Evolutionary conservation across 192 early-diverging fungal species (phyloP).

Genomic region (Umbelopsis ramanniana): DNA sequence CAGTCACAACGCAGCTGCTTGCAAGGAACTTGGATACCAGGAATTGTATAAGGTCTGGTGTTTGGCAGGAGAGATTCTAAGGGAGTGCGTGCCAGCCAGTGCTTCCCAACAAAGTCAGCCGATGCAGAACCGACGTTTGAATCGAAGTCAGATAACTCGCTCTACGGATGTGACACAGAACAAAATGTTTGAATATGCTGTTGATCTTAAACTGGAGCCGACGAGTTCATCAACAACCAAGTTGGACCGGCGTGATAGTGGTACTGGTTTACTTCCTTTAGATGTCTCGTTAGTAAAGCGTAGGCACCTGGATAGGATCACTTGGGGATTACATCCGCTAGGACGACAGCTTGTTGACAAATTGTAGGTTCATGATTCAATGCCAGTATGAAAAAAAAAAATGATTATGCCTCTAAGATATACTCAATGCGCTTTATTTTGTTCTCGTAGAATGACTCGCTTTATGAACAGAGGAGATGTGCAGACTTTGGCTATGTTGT

Average conservation of each 20-base stretch:
- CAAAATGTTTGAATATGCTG: not conserved
- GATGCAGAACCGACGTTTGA: constrained; percentile 28
- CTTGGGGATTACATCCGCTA: constrained; percentile 66
- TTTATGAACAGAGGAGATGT: constrained; percentile 62
- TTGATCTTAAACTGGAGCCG: not conserved
- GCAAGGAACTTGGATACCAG: constrained; percentile 45
- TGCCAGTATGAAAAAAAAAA: too few species aligned
- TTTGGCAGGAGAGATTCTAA: constrained; percentile 62
- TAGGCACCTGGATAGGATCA: constrained; percentile 45
- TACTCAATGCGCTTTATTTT: too few species aligned
- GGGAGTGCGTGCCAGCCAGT: constrained; percentile 49
- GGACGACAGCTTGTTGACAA: constrained; percentile 55
- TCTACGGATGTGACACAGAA: constrained; percentile 15
- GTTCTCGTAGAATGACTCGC: constrained; percentile 53
- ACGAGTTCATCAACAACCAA: not conserved
- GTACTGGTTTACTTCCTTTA: constrained; percentile 40
- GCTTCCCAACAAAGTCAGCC: constrained; percentile 32
- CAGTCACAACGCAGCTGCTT: constrained; percentile 62
- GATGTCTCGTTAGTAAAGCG: constrained; percentile 30
- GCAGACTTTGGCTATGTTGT: constrained; percentile 67
- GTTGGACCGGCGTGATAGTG: constrained; percentile 46
- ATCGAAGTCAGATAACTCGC: not conserved
- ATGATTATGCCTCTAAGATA: too few species aligned
- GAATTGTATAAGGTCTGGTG: constrained; percentile 72
- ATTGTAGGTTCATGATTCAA: constrained; percentile 49